Evolutionary conservation across 2,329 filamentous ascomycete species (phyloP), one percentile per base, ranked within the genome.

Genomic region (Pestalotiopsis sp.): DNA sequence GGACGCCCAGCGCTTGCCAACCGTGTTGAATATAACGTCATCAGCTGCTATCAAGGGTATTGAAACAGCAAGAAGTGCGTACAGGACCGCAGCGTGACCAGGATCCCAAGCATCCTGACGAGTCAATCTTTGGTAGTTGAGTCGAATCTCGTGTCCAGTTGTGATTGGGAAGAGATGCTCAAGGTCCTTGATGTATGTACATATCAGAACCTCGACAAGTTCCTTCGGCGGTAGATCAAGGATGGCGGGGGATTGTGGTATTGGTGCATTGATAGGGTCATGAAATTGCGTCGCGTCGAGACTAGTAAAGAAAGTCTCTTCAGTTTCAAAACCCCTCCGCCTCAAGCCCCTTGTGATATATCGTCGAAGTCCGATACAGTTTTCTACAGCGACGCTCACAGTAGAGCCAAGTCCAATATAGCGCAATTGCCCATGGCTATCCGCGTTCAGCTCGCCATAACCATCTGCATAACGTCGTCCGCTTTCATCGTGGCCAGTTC

Each of bases 381-480:
- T 52, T 20, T 65, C 62, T 11, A 65, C 62, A 6, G 62, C 62
- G 17, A 65, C 62, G 23, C 23, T 49, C 39, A 39, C 62, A 5
- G 62, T 65, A 27, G 62, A 65, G 4, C 39, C 62, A 17, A 65
- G 45, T 5, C 39, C 62, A 4, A 52, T 39, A 36, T 65, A 65
- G 12, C 62, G 62, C 27, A 63, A 38, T n/a, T 65, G 39, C 5
- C 62, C 39, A 14, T 49, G 39, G 12, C 20, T 65, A 11, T 45
- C 38, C n/a, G 36, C n/a, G 25, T 65, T 20, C n/a, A 65, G 38
- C 62, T 65, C 62, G 17, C 62, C 62, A 45, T 39, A 63, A 13
- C 60, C 36, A 63, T 63, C 60, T 6, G 60, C 60, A 36, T 63
- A 63, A 36, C 60, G 31, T 12, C 60, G 60, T 17, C 60, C 60